A percentile compares a stretch with the other conserved stretches of the same genome.
Conservation (phyloP, 768 basidiomycete genomes). For the Lentinus tigrinus region DNA sequence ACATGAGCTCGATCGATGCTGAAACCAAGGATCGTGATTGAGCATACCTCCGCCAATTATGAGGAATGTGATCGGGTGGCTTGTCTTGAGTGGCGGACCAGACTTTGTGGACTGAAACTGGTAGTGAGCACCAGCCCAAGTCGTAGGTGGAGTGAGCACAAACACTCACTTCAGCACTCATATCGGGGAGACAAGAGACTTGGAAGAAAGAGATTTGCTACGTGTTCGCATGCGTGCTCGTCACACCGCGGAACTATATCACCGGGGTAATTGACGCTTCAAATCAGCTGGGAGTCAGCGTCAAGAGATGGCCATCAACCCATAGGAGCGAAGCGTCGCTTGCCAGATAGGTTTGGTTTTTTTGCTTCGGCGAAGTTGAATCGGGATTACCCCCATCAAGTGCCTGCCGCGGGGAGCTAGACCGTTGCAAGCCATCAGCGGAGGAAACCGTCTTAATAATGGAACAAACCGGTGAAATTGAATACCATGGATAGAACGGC, state of each 20-base stretch:
- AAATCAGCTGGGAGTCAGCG: too few species aligned
- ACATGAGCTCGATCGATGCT: background rate
- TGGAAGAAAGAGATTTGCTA: background rate
- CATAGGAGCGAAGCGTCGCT: too few species aligned
- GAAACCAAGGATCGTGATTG: background rate
- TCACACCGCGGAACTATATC: background rate
- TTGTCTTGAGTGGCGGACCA: conserved; percentile 7
- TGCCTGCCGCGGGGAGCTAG: too few species aligned
- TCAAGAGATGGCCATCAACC: too few species aligned
- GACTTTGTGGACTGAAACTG: background rate
- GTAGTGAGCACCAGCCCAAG: background rate
- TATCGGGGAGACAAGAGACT: background rate
- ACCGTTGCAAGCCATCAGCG: too few species aligned
- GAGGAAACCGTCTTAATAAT: too few species aligned
- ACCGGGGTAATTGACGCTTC: background rate
- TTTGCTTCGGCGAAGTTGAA: too few species aligned
- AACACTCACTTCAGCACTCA: background rate
- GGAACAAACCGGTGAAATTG: too few species aligned
- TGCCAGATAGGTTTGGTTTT: too few species aligned
- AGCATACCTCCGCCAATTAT: conserved; percentile 31
- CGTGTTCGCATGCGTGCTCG: background rate
- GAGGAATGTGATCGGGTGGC: conserved; percentile 27
- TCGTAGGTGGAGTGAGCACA: background rate
- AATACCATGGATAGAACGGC: too few species aligned
- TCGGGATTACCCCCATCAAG: too few species aligned